Conservation (phyloP, 2,329 filamentous ascomycete genomes). For the Fusarium pseudonygamai region DNA sequence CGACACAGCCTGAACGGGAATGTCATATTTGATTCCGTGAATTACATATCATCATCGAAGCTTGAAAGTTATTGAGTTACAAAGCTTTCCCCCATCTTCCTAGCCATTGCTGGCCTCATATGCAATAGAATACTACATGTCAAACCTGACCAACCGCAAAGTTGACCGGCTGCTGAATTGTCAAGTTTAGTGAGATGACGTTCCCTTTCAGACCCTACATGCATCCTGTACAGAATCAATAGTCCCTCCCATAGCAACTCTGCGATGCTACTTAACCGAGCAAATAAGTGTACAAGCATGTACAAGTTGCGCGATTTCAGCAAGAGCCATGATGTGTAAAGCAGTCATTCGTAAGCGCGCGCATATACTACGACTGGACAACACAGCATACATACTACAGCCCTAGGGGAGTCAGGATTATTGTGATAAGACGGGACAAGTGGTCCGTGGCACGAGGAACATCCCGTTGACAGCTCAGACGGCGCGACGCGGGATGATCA, state of each 20-base stretch:
- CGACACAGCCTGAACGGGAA: neutral
- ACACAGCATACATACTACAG: constrained; percentile 1
- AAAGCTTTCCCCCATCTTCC: neutral
- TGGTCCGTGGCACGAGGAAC: constrained; percentile 29
- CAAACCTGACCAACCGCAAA: neutral
- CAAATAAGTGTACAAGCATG: neutral
- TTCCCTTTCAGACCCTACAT: constrained; percentile 20
- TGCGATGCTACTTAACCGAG: constrained; percentile 3
- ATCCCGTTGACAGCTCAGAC: constrained; percentile 39
- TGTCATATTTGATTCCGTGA: neutral
- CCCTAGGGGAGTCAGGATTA: neutral
- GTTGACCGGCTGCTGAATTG: constrained; percentile 2
- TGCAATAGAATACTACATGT: constrained; percentile 5
- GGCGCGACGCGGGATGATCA: constrained; percentile 42
- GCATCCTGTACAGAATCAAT: constrained; percentile 27
- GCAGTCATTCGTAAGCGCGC: constrained; percentile 36
- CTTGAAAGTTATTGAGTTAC: neutral
- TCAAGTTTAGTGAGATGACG: neutral
- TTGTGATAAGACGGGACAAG: constrained; percentile 26
- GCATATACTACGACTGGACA: constrained; percentile 12
- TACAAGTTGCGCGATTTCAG: constrained; percentile 12
- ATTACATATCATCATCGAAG: neutral
- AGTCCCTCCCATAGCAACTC: constrained; percentile 2
- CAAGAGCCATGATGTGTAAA: constrained; percentile 30
- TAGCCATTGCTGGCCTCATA: constrained; percentile 19